These are phyloP conservation scores for Saccharum hybrid DNA, from an alignment of 202 grass and related monocot genomes.

Conservation along the genomic window DNA sequence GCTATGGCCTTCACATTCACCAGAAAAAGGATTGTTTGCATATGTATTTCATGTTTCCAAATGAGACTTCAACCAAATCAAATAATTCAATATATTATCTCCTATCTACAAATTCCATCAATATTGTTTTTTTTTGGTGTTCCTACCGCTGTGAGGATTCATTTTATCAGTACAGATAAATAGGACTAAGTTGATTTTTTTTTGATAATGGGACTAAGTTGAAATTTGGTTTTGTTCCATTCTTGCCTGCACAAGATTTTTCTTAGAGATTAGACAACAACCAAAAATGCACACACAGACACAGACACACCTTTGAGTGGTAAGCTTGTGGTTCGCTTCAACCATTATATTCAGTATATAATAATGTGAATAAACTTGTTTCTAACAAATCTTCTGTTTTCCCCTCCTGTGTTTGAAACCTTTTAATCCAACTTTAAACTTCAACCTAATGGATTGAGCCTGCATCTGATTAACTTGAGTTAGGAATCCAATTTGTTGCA, in stretches of 20 bases:
- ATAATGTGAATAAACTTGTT: neutral
- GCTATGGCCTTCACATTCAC: neutral
- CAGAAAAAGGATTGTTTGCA: neutral
- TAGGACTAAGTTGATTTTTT: neutral
- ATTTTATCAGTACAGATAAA: neutral
- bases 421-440: neutral
- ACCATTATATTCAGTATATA: neutral
- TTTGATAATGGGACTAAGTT: neutral
- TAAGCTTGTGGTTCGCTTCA: slow-evolving; percentile 16
- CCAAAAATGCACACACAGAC: neutral
- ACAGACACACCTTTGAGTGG: neutral
- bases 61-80: slow-evolving; percentile 10
- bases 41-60: neutral
- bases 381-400: neutral
- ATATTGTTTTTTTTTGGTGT: slow-evolving; percentile 5
- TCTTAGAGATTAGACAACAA: slow-evolving; percentile 15
- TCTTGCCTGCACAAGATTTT: neutral
- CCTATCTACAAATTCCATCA: neutral
- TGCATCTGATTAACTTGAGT: neutral
- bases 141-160: neutral
- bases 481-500: slow-evolving; percentile 13
- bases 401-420: neutral
- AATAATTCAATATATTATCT: neutral
- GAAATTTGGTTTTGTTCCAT: neutral
- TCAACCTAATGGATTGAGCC: slow-evolving; percentile 11